These are phyloP conservation scores for Xylaria cubensis DNA, from an alignment of 495 filamentous ascomycete genomes.

Conservation along the genomic window DNA sequence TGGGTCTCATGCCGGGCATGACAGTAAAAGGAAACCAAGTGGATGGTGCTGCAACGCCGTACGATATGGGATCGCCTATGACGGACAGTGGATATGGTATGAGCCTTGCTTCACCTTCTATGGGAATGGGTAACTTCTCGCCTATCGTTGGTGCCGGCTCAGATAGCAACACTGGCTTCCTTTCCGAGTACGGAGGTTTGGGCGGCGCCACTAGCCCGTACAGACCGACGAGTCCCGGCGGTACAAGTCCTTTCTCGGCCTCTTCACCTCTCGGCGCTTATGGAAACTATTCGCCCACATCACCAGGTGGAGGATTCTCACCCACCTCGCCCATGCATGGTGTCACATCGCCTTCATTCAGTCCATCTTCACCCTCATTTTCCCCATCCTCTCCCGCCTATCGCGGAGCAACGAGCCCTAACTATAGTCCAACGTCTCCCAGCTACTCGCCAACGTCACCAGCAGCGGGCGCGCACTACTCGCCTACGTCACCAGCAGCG, in stretches of 20 bases:
- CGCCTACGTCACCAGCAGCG: slow-evolving; percentile 63
- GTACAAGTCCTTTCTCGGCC: slow-evolving; percentile 81
- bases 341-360: slow-evolving; percentile 74
- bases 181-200: slow-evolving; percentile 57
- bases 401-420: slow-evolving; percentile 66
- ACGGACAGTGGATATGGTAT: slow-evolving; percentile 67
- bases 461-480: slow-evolving; percentile 66
- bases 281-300: slow-evolving; percentile 76
- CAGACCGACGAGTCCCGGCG: slow-evolving; percentile 69
- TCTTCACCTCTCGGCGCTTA: slow-evolving; percentile 73
- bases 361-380: slow-evolving; percentile 79
- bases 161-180: slow-evolving; percentile 78
- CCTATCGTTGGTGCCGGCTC: slow-evolving; percentile 80
- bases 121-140: slow-evolving; percentile 88
- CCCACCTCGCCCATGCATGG: slow-evolving; percentile 74
- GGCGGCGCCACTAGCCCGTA: slow-evolving; percentile 72
- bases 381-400: slow-evolving; percentile 77
- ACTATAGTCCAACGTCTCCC: slow-evolving; percentile 84
- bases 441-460: slow-evolving; percentile 79
- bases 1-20: slow-evolving; percentile 78
- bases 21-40: slow-evolving; percentile 72
- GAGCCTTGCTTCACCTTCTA: slow-evolving; percentile 67
- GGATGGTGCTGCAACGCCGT: slow-evolving; percentile 91
- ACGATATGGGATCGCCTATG: slow-evolving; percentile 90
- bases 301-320: slow-evolving; percentile 70